Conservation (phyloP, 1,284 basidiomycete genomes). For the Xerocomus minutiporus region DNA sequence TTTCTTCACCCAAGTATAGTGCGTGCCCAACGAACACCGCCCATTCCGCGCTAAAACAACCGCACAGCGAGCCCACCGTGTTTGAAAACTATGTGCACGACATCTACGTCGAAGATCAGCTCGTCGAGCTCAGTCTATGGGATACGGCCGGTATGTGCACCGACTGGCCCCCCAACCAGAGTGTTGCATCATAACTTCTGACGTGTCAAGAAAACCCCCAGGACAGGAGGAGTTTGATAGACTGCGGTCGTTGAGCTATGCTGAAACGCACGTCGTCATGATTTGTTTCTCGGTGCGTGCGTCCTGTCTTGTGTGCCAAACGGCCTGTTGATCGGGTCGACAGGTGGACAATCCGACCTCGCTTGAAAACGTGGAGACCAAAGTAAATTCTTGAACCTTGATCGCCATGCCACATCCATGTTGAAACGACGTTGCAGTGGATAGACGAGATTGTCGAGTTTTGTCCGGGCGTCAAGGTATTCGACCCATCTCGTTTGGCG, state of each 20-base stretch:
- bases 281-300: conserved; percentile 82
- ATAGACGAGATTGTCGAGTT: conserved; percentile 84
- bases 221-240: conserved; percentile 97
- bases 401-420: too few species aligned
- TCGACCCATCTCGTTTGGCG: neutral
- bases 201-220: conserved; percentile 36
- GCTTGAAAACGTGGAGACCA: conserved; percentile 79
- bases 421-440: conserved; percentile 51
- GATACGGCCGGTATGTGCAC: conserved; percentile 82
- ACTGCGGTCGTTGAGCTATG: conserved; percentile 85
- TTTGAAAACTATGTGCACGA: conserved; percentile 94
- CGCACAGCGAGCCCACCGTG: conserved; percentile 79
- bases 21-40: conserved; percentile 30
- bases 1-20: conserved; percentile 88
- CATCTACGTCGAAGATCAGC: conserved; percentile 74
- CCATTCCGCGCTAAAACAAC: neutral
- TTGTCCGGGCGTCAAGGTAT: conserved; percentile 89
- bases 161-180: neutral
- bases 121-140: conserved; percentile 90
- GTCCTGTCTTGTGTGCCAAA: neutral
- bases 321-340: neutral
- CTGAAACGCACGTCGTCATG: conserved; percentile 93
- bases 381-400: too few species aligned
- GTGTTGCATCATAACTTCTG: conserved; percentile 21
- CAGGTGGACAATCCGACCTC: conserved; percentile 89